Evolutionary conservation across 306 rosid genomes (phyloP), one percentile per base, ranked within the genome.

Genomic region (Casuarina glauca): DNA sequence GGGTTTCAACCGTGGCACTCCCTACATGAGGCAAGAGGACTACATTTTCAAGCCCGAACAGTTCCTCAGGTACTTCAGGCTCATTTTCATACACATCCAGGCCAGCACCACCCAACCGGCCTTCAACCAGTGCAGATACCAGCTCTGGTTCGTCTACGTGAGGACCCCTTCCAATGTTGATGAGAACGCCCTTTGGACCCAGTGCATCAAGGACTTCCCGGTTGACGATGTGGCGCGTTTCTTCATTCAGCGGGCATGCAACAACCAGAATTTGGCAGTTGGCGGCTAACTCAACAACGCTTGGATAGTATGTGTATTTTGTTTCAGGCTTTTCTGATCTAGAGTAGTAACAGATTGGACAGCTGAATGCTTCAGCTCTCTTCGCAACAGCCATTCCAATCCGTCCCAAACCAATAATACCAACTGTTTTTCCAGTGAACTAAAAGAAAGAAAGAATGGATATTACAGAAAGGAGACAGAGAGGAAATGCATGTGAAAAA

Each of bases 81-180:
- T 94, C 97, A 0, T 90, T 74, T 76, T 92, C 90, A 75, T 85
- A 94, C 55, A 94, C 97, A 81, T 94, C 98, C 0, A 94, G 81
- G 12, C 95, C 98, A 7, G 95, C 98, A 3, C 97, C 97, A 10
- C 90, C 98, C 52, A 94, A 44, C 39, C 95, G 90, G 60, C 98
- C 97, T 86, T 92, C 95, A 0, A 82, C 79, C 75, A 94, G 77
- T 42, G 97, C 97, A 20, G 91, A 83, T 8, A 92, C 90, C 74
- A 92, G 74, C 86, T 90, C 93, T 0, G 78, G 72, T 74, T 92
- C 97, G 35, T 92, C 97, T 10, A 94, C 93, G 13, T 89, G 98
- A 61, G 89, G 83, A n/a, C 97, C 97, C 60, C 97, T 87, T n/a
- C 95, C 97, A 0, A 94, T 80, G 83, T 90, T 94, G 69, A 94